A percentile compares a stretch with the other conserved stretches of the same genome.
Evolutionary conservation across 768 basidiomycete genomes (phyloP).

Genomic region (Lentinula guzmanii): DNA sequence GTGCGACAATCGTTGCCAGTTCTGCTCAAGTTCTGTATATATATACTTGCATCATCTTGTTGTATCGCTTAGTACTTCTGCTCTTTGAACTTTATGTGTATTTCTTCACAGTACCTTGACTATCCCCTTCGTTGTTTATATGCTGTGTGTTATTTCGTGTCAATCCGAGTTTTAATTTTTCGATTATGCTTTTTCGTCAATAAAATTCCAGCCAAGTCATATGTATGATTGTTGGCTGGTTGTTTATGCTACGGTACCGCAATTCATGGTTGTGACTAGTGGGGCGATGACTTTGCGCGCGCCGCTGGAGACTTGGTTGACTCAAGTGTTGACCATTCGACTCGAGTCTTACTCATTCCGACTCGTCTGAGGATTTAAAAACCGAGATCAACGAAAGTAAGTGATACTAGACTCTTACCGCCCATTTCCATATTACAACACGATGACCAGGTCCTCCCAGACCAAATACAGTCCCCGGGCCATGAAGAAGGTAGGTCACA

Average conservation of each 20-base stretch:
- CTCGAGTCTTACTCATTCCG: neutral
- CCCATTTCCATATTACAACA: neutral
- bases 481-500: neutral
- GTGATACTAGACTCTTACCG: neutral
- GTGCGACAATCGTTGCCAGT: neutral
- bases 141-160: neutral
- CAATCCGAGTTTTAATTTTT: neutral
- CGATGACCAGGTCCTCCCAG: conserved; percentile 1
- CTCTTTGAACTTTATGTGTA: neutral
- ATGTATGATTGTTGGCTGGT: too few relatives aligned
- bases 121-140: neutral
- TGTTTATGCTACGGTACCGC: neutral
- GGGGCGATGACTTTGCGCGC: too few relatives aligned
- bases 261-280: neutral
- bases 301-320: neutral
- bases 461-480: neutral
- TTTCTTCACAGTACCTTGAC: neutral
- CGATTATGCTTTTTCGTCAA: neutral
- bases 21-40: neutral
- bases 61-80: neutral
- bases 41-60: neutral
- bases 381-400: neutral
- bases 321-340: neutral
- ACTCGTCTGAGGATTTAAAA: neutral
- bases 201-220: too few relatives aligned